Percentiles rank a stretch among this genome's conserved stretches.
Conservation (phyloP, 768 basidiomycete genomes). For the Amanita rubescens region DNA sequence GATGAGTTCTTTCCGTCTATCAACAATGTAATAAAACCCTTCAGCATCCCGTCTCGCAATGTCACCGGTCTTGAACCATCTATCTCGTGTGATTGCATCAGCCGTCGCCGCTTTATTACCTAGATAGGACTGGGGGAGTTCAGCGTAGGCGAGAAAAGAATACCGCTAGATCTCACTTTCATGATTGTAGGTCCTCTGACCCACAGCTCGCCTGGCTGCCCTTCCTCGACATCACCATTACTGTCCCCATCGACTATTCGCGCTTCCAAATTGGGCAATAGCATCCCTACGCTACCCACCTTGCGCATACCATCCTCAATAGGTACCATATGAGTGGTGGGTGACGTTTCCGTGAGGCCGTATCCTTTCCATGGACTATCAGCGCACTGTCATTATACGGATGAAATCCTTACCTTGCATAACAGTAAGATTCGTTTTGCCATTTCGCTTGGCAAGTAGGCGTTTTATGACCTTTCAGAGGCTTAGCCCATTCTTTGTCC, state of each 20-base stretch:
- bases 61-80: slow-evolving; percentile 90
- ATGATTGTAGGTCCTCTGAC: slow-evolving; percentile 70
- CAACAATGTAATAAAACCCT: slow-evolving; percentile 71
- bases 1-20: slow-evolving; percentile 68
- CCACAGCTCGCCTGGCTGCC: slow-evolving; percentile 77
- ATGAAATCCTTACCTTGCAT: slow-evolving; percentile 39
- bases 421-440: slow-evolving; percentile 34
- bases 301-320: slow-evolving; percentile 35
- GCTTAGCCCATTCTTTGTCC: not conserved
- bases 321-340: slow-evolving; percentile 54
- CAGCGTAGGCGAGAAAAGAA: not conserved
- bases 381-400: not conserved
- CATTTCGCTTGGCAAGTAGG: slow-evolving; percentile 27
- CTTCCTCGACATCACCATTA: slow-evolving; percentile 42
- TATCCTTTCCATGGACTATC: slow-evolving; percentile 37
- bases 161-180: slow-evolving; percentile 41
- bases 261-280: slow-evolving; percentile 72
- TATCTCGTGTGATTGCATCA: slow-evolving; percentile 58
- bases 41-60: slow-evolving; percentile 59
- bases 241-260: slow-evolving; percentile 62
- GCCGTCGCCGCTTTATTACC: slow-evolving; percentile 65
- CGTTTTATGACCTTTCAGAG: slow-evolving; percentile 28
- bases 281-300: slow-evolving; percentile 57
- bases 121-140: slow-evolving; percentile 53
- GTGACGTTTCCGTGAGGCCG: slow-evolving; percentile 80